phyloP scores from a whole-genome alignment of 2,329 filamentous ascomycete species.

The Xylariaceae sp. region DNA sequence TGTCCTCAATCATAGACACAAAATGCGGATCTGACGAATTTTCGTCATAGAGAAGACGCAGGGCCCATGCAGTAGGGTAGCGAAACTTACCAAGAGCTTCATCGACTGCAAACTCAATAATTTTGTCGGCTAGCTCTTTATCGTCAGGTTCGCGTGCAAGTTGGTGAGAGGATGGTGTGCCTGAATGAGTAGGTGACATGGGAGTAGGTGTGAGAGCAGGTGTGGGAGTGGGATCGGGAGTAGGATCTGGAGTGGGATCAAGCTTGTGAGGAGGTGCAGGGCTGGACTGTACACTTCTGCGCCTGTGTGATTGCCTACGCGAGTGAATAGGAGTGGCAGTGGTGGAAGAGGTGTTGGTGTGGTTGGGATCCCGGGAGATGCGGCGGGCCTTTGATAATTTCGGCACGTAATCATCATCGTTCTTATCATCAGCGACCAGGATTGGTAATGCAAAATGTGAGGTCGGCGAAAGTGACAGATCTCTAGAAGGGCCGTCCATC shows the following conservation, averaged over 20 bases:
- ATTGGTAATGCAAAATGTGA: conserved; percentile 31
- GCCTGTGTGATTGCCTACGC: conserved; percentile 38
- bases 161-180: conserved; percentile 7
- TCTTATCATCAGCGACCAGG: conserved; percentile 42
- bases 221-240: conserved; percentile 10
- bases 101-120: conserved; percentile 64
- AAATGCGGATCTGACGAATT: conserved; percentile 58
- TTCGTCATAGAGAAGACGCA: conserved; percentile 67
- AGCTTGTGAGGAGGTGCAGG: conserved; percentile 21
- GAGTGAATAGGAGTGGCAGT: conserved; percentile 25
- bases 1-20: conserved; percentile 62
- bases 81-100: conserved; percentile 62
- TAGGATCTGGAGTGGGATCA: conserved; percentile 12
- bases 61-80: conserved; percentile 68
- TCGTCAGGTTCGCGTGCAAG: conserved; percentile 40
- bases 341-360: conserved; percentile 18
- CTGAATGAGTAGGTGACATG: conserved; percentile 24
- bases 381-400: conserved; percentile 42
- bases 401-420: conserved; percentile 54
- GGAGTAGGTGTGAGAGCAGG: conserved; percentile 9
- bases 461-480: conserved; percentile 33
- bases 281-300: conserved; percentile 37
- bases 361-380: conserved; percentile 18
- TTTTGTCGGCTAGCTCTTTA: conserved; percentile 56
- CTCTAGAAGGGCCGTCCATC: conserved; percentile 12